Evolutionary conservation across 768 basidiomycete species (phyloP).

Genomic region (Hericium coralloides): DNA sequence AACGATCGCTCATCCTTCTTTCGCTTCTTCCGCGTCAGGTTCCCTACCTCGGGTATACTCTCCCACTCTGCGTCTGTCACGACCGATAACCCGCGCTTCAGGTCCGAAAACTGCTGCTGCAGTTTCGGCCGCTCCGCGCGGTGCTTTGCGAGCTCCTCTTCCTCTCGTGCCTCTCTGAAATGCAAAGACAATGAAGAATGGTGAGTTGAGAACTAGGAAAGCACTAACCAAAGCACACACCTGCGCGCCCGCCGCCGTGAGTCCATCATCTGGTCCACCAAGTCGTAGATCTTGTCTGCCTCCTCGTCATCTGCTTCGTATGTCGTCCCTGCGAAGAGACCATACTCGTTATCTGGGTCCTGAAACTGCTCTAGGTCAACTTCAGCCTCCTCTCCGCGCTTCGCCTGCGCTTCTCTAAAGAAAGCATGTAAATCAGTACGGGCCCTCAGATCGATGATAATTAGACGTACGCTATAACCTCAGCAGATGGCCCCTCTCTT

Average conservation of each 20-base stretch:
- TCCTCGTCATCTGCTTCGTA: constrained; percentile 98
- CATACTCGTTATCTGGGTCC: constrained; percentile 96
- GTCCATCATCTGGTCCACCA: constrained; percentile 90
- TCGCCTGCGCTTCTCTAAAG: constrained; percentile 76
- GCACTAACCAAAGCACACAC: constrained; percentile 47
- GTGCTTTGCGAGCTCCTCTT: constrained; percentile 62
- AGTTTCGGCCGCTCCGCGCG: constrained; percentile 90
- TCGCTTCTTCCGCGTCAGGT: constrained; percentile 87
- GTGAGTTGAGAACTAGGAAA: neutral
- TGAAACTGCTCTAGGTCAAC: constrained; percentile 88
- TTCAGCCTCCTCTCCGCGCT: constrained; percentile 81
- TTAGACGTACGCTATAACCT: constrained; percentile 69
- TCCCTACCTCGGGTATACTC: constrained; percentile 90
- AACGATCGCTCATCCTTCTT: constrained; percentile 79
- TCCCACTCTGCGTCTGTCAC: constrained; percentile 95
- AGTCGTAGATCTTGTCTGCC: constrained; percentile 90
- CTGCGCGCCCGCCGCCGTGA: constrained; percentile 68
- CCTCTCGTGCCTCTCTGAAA: constrained; percentile 66
- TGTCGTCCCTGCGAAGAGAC: constrained; percentile 89
- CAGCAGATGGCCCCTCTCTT: constrained; percentile 88
- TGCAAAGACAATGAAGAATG: constrained; percentile 13
- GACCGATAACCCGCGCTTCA: constrained; percentile 81
- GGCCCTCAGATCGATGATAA: neutral
- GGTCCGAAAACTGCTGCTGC: constrained; percentile 90
- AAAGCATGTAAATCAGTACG: constrained; percentile 2